These are phyloP conservation scores for Mayamaea pseudoterrestris DNA, from an alignment of 108 stramenopile genomes.

Conservation along the genomic window DNA sequence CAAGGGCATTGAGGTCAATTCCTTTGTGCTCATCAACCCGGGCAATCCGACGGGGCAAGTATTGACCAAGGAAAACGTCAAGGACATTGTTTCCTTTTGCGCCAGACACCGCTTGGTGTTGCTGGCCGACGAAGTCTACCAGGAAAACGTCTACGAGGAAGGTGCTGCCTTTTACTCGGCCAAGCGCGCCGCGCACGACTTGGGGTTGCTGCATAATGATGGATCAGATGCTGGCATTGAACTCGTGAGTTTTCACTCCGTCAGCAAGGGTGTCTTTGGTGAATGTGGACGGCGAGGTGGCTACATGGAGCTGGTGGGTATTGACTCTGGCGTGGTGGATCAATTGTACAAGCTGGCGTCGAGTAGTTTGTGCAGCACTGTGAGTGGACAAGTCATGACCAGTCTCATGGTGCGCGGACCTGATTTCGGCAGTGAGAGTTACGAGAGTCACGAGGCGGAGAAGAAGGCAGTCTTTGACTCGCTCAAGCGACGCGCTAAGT, in stretches of 20 bases:
- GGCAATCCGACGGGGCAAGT: slow-evolving; percentile 95
- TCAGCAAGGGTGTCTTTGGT: slow-evolving; percentile 90
- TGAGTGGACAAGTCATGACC: slow-evolving; percentile 87
- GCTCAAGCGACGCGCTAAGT: slow-evolving; percentile 53
- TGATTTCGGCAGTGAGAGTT: slow-evolving; percentile 53
- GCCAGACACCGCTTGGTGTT: slow-evolving; percentile 72
- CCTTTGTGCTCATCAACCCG: slow-evolving; percentile 82
- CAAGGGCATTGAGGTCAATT: slow-evolving; percentile 54
- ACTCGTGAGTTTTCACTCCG: slow-evolving; percentile 90
- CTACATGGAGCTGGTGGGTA: slow-evolving; percentile 86
- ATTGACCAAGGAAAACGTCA: slow-evolving; percentile 55
- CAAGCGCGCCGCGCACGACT: slow-evolving; percentile 72
- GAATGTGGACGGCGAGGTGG: slow-evolving; percentile 98
- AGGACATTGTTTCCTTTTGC: slow-evolving; percentile 85
- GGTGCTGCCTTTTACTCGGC: slow-evolving; percentile 58
- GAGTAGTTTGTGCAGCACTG: slow-evolving; percentile 74
- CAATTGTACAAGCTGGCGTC: slow-evolving; percentile 92
- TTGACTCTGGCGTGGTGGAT: slow-evolving; percentile 67
- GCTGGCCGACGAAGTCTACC: slow-evolving; percentile 96
- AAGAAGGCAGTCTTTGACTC: slow-evolving; percentile 55
- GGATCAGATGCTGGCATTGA: too few relatives aligned
- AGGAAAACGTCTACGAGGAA: slow-evolving; percentile 93
- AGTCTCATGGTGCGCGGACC: slow-evolving; percentile 91
- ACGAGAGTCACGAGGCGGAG: slow-evolving; percentile 54
- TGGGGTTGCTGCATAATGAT: slow-evolving; percentile 48